Percentiles rank a stretch among this genome's conserved stretches.
These are phyloP conservation scores for Claviceps sp. DNA, from an alignment of 2,329 filamentous ascomycete species.

Conservation along the genomic window DNA sequence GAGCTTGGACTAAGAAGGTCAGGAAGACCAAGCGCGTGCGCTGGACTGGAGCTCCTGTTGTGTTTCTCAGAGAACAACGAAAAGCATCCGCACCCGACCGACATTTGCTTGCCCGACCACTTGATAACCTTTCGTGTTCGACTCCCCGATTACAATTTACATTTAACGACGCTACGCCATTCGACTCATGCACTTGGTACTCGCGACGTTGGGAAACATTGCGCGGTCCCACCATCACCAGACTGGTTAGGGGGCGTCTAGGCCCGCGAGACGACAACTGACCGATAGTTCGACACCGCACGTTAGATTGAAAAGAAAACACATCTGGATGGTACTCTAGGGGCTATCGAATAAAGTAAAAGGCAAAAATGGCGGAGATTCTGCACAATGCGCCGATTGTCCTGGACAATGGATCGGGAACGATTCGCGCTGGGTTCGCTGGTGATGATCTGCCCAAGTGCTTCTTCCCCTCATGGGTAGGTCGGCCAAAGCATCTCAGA, in stretches of 20 bases:
- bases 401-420: slow-evolving; percentile 96
- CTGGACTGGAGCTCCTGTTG: not conserved
- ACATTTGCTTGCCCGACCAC: not conserved
- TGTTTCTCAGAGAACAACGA: not conserved
- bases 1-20: no score
- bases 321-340: not conserved
- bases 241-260: slow-evolving; percentile 1
- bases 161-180: not conserved
- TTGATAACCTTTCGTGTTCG: not conserved
- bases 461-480: slow-evolving; percentile 95
- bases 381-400: slow-evolving; percentile 98
- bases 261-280: not conserved
- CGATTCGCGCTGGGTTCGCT: slow-evolving; percentile 91
- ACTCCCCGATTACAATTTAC: not conserved
- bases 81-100: not conserved
- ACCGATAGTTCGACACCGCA: not conserved
- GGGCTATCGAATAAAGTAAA: not conserved
- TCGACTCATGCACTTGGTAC: not conserved
- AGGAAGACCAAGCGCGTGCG: no score
- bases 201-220: not conserved
- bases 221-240: not conserved
- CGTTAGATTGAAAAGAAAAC: not conserved
- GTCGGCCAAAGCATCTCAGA: slow-evolving; percentile 85
- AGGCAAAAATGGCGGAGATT: slow-evolving; percentile 37
- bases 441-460: slow-evolving; percentile 93